Conservation (phyloP, 1,284 basidiomycete species). For the Vanrija humicola region DNA sequence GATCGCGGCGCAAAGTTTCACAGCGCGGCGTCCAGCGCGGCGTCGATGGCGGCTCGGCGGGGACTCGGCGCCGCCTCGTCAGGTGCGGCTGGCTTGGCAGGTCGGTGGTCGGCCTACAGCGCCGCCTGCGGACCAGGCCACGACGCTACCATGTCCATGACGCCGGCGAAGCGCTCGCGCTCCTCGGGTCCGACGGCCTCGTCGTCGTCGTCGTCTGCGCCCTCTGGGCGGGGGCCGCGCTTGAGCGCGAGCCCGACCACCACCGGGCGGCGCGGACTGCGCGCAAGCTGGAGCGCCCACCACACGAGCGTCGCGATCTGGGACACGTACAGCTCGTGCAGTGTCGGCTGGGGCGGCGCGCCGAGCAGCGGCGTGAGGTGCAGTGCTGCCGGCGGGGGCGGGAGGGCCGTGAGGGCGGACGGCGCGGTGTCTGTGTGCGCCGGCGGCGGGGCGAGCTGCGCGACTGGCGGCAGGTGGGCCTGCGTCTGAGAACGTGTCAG, state of each 20-base stretch:
- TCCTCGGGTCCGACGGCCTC: constrained; percentile 47
- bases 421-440: constrained; percentile 46
- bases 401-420: constrained; percentile 58
- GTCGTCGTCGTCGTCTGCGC: constrained; percentile 52
- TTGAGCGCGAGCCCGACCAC: constrained; percentile 40
- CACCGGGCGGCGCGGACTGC: constrained; percentile 28
- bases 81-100: too few relatives aligned
- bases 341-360: constrained; percentile 57
- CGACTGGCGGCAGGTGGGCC: constrained; percentile 67
- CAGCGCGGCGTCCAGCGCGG: too few relatives aligned
- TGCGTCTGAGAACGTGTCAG: constrained; percentile 60
- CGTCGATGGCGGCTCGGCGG: too few relatives aligned
- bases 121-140: constrained; percentile 33
- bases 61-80: too few relatives aligned
- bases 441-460: constrained; percentile 64
- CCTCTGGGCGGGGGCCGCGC: constrained; percentile 19
- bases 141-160: constrained; percentile 64
- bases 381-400: constrained; percentile 67
- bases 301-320: constrained; percentile 84
- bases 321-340: constrained; percentile 75
- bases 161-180: constrained; percentile 58
- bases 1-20: too few relatives aligned
- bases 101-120: too few relatives aligned
- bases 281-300: constrained; percentile 54
- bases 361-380: constrained; percentile 74